phyloP scores from a whole-genome alignment of 768 basidiomycete species.

The Myochromella boudieri region DNA sequence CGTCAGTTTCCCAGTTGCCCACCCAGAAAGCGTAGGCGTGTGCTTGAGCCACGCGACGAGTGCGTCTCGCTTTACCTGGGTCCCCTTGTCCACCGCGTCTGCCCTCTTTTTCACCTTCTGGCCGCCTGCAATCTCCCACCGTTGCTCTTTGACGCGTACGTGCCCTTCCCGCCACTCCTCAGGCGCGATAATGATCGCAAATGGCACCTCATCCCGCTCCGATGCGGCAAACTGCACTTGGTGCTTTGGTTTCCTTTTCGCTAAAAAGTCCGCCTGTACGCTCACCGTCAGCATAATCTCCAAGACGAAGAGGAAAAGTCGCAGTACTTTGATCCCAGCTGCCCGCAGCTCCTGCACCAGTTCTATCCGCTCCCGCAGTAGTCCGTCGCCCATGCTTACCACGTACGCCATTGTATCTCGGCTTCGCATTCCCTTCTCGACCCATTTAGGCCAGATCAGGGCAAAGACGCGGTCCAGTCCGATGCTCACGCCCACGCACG shows the following conservation, averaged over 20 bases:
- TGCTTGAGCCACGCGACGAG: conserved; percentile 64
- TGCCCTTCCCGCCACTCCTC: conserved; percentile 83
- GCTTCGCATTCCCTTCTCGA: conserved; percentile 72
- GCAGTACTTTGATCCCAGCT: conserved; percentile 81
- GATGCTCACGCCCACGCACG: conserved; percentile 91
- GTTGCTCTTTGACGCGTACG: conserved; percentile 91
- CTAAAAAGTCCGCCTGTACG: conserved; percentile 82
- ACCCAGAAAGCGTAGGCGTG: conserved; percentile 44
- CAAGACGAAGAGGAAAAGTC: neutral
- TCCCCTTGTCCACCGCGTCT: conserved; percentile 52
- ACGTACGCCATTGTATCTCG: conserved; percentile 95
- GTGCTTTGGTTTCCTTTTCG: conserved; percentile 90
- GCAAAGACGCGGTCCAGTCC: conserved; percentile 94
- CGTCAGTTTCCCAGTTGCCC: conserved; percentile 32
- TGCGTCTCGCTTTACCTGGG: conserved; percentile 59
- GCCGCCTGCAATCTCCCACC: conserved; percentile 73
- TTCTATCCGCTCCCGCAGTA: conserved; percentile 80
- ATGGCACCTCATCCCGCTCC: conserved; percentile 91
- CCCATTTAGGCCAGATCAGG: conserved; percentile 85
- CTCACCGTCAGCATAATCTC: conserved; percentile 4
- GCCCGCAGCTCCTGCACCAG: conserved; percentile 81
- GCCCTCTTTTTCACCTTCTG: conserved; percentile 67
- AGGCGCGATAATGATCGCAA: conserved; percentile 87
- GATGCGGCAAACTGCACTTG: conserved; percentile 85
- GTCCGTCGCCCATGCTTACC: conserved; percentile 85